These are phyloP conservation scores for Dendrocalamus sinicus DNA, from an alignment of 176 grass and related monocot species.

Conservation along the genomic window DNA sequence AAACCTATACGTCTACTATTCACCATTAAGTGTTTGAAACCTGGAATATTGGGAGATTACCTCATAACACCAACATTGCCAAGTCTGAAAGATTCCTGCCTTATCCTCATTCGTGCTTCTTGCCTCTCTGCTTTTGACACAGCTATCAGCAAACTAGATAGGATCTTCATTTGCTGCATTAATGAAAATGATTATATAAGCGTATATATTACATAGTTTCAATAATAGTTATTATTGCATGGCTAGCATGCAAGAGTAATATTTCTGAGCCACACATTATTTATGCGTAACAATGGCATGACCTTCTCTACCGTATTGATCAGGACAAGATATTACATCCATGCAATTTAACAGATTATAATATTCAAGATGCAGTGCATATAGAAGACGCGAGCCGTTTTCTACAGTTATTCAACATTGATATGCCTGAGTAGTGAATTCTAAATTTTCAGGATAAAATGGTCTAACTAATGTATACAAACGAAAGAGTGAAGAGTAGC, in stretches of 20 bases:
- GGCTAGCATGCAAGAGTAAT: background rate
- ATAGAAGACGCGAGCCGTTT: background rate
- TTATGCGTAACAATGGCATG: background rate
- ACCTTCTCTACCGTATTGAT: background rate
- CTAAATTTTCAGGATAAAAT: constrained; percentile 8
- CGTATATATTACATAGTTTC: background rate
- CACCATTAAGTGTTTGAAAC: constrained; percentile 2
- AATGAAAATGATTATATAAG: constrained; percentile 34
- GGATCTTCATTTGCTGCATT: constrained; percentile 83
- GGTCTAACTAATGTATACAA: background rate
- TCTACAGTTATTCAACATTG: constrained; percentile 2
- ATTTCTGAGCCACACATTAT: background rate
- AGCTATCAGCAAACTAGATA: constrained; percentile 87
- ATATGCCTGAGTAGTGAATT: constrained; percentile 22
- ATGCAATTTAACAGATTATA: background rate
- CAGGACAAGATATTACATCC: constrained; percentile 3
- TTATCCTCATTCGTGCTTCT: constrained; percentile 86
- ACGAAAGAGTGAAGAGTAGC: constrained; percentile 18
- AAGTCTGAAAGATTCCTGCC: constrained; percentile 93
- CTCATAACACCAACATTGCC: constrained; percentile 98
- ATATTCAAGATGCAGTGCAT: constrained; percentile 21
- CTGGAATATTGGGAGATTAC: constrained; percentile 40
- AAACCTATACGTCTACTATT: constrained; percentile 10
- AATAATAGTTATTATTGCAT: constrained; percentile 33
- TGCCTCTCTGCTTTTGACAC: constrained; percentile 99